Evolutionary conservation across 2,329 filamentous ascomycete genomes (phyloP).

Genomic region (Colletotrichum melonis): DNA sequence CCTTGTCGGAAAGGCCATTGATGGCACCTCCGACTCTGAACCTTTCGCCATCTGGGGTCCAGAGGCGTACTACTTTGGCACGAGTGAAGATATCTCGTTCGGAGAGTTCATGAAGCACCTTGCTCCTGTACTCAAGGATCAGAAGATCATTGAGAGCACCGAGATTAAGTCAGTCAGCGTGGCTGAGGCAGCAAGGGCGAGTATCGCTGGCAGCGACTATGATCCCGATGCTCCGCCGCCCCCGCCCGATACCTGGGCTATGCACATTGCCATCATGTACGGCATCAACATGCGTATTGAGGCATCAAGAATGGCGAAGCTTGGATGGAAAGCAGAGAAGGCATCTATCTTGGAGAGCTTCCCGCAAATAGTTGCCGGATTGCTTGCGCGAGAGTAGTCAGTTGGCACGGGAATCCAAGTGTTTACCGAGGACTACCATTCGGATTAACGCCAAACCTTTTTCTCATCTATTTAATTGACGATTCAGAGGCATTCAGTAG

Average conservation of each 20-base stretch:
- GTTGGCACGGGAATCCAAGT: not conserved
- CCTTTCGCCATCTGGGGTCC: slow-evolving; percentile 6
- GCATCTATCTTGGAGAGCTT: slow-evolving; percentile 8
- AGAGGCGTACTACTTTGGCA: not conserved
- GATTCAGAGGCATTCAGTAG: too few relatives aligned
- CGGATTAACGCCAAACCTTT: too few relatives aligned
- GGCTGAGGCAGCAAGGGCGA: not conserved
- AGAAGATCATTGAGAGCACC: not conserved
- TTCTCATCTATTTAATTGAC: too few relatives aligned
- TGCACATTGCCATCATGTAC: slow-evolving; percentile 30
- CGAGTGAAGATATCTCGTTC: not conserved
- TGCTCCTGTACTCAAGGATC: not conserved
- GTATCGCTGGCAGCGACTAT: not conserved
- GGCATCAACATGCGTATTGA: slow-evolving; percentile 27
- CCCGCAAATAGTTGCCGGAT: slow-evolving; percentile 1
- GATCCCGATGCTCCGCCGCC: slow-evolving; percentile 8
- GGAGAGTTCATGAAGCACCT: not conserved
- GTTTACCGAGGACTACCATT: too few relatives aligned
- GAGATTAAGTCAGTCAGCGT: not conserved
- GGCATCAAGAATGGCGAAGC: slow-evolving; percentile 9
- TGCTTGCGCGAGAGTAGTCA: slow-evolving; percentile 17
- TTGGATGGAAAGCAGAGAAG: slow-evolving; percentile 19
- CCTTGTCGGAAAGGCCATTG: slow-evolving; percentile 18
- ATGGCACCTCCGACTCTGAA: slow-evolving; percentile 6
- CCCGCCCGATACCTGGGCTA: slow-evolving; percentile 23